Evolutionary conservation across 2,329 filamentous ascomycete species (phyloP), one percentile per base, ranked within the genome.

Genomic region (Ophiocordyceps camponoti-leonardi): DNA sequence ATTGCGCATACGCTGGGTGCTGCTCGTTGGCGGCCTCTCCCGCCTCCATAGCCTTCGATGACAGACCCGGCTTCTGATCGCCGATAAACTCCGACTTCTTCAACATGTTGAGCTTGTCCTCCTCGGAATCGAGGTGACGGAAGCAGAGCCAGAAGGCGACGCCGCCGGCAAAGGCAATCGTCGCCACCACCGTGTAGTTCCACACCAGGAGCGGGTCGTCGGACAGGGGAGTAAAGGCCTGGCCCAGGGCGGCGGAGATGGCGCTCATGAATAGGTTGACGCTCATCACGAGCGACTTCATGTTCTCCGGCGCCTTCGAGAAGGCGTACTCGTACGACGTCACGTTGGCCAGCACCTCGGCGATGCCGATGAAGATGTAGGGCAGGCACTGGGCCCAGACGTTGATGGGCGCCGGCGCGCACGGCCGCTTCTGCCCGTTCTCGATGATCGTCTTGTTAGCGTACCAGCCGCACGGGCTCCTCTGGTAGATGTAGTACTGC

Each of bases 281-380:
- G 19, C 75, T 74, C 61, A 74, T 71, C 53, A 88, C 81, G n/a
- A 87, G 69, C 1, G 79, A 83, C 51, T 81, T 79, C 83, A 88
- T 88, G 66, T 86, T 86, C 55, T 73, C 76, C 23, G 83, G 83
- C 0, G 82, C 81, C 62, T 86, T 85, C 58, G 79, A 80, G 66
- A 79, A 87, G 31, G 83, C 83, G 51, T 85, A 86, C 58, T 86
- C 83, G 51, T 83, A 75, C 1, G 77, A 78, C 16, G 71, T 72
- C 48, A 73, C 69, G 54, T 72, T 72, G 50, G 70, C 66, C 52
- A 74, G 67, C 45, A 74, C 70, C 60, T 75, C 71, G 10, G 70
- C 66, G 4, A 73, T 56, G 49, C 69, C 71, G 23, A 70, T 67
- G 23, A 75, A 54, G 50, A 72, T 63, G 55, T 72, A 71, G 19